Conservation (phyloP, 352 stramenopile species). For the Phytopythium litorale region DNA sequence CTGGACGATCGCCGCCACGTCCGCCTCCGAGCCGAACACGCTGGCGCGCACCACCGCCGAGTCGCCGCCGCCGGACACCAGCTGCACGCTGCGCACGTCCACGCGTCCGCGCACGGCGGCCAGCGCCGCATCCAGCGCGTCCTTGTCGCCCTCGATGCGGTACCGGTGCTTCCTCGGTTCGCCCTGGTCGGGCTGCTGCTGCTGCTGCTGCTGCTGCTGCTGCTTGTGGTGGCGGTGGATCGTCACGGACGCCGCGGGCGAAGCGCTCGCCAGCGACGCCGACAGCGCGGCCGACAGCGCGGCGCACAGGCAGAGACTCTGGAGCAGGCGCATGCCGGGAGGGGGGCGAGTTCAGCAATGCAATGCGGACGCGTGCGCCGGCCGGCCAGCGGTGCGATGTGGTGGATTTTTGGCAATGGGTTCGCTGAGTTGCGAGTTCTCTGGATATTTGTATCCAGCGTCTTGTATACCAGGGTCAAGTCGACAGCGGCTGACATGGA, state of each 20-base stretch:
- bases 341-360: too few species aligned
- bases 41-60: conserved; percentile 18
- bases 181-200: neutral
- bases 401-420: too few species aligned
- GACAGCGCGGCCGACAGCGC: neutral
- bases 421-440: too few species aligned
- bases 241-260: neutral
- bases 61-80: conserved; percentile 5
- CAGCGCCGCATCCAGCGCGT: conserved; percentile 23
- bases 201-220: neutral
- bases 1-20: conserved; percentile 18
- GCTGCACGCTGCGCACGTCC: conserved; percentile 31
- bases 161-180: conserved; percentile 16
- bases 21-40: conserved; percentile 23
- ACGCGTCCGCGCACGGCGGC: conserved; percentile 11
- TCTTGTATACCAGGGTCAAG: too few species aligned
- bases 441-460: too few species aligned
- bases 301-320: neutral
- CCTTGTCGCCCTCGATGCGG: conserved; percentile 28
- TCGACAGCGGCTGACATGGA: too few species aligned
- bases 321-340: neutral
- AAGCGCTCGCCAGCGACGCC: neutral
- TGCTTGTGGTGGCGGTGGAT: conserved; percentile 2
- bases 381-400: too few species aligned
- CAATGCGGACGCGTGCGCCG: too few species aligned